A percentile compares a stretch with the other conserved stretches of the same genome.
phyloP scores from a whole-genome alignment of 2,329 filamentous ascomycete species.

The Aureobasidium sp. region DNA sequence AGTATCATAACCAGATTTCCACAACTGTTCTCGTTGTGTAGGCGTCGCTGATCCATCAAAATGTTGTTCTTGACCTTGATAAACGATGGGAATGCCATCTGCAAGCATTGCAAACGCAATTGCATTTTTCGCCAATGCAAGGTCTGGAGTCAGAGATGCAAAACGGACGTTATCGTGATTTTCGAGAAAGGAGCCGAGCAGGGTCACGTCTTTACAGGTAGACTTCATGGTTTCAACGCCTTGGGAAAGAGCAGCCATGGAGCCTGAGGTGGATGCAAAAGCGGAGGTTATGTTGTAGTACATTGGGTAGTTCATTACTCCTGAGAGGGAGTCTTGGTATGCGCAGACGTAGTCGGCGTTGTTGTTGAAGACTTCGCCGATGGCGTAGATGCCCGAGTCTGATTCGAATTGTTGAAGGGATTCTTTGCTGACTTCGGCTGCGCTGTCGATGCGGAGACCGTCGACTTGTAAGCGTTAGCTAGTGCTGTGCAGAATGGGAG shows the following conservation, averaged over 20 bases:
- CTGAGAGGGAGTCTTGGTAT: constrained; percentile 45
- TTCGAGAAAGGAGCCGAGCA: constrained; percentile 43
- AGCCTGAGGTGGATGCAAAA: constrained; percentile 39
- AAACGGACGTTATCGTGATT: constrained; percentile 49
- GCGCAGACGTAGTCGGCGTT: constrained; percentile 40
- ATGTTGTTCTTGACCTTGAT: constrained; percentile 48
- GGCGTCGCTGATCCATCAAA: constrained; percentile 39
- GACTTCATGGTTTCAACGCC: constrained; percentile 36
- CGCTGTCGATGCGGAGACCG: constrained; percentile 55
- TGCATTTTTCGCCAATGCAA: constrained; percentile 42
- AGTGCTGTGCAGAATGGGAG: neutral
- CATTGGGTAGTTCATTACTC: constrained; percentile 51
- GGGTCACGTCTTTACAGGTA: constrained; percentile 41
- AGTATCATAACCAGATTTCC: constrained; percentile 45
- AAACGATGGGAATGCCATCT: constrained; percentile 49
- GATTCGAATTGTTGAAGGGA: constrained; percentile 43
- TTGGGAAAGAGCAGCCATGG: constrained; percentile 42
- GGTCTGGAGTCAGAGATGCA: constrained; percentile 39
- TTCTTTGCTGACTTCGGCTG: constrained; percentile 44
- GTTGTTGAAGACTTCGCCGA: constrained; percentile 50
- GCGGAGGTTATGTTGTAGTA: constrained; percentile 43
- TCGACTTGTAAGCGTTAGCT: constrained; percentile 43
- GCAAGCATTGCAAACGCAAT: constrained; percentile 42
- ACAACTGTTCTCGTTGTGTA: constrained; percentile 42
- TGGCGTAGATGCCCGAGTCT: constrained; percentile 39